Percentiles rank a stretch among this genome's conserved stretches.
phyloP scores from a whole-genome alignment of 495 filamentous ascomycete genomes.

The Neurospora sp. region DNA sequence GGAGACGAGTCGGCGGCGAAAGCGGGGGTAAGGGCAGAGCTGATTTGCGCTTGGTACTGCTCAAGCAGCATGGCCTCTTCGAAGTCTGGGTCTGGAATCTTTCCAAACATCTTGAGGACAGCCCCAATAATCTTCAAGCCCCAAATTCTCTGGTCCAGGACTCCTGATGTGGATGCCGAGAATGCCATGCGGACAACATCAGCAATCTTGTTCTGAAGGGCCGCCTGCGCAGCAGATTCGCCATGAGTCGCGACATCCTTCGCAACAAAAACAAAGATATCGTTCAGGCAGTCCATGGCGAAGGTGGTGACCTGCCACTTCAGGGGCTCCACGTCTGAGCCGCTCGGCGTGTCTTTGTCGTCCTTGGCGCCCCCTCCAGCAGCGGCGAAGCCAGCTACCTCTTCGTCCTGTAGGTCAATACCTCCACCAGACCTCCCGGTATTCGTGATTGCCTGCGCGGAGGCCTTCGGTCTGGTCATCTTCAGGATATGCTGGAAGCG shows the following conservation, averaged over 20 bases:
- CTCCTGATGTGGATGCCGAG: constrained; percentile 88
- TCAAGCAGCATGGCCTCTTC: constrained; percentile 89
- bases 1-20: constrained; percentile 95
- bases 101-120: constrained; percentile 91
- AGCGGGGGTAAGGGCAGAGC: constrained; percentile 89
- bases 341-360: constrained; percentile 48
- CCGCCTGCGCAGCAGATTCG: constrained; percentile 58
- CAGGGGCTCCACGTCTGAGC: constrained; percentile 72
- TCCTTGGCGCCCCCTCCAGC: constrained; percentile 54
- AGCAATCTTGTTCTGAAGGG: constrained; percentile 73
- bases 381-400: constrained; percentile 85
- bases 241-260: constrained; percentile 63
- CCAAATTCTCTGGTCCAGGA: constrained; percentile 78
- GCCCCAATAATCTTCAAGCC: constrained; percentile 90
- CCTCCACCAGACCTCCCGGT: constrained; percentile 40
- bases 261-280: constrained; percentile 63
- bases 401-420: constrained; percentile 84
- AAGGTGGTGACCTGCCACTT: constrained; percentile 96
- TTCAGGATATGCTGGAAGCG: constrained; percentile 82
- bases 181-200: constrained; percentile 98
- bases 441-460: constrained; percentile 38
- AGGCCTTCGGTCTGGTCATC: constrained; percentile 59
- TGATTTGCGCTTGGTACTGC: constrained; percentile 97
- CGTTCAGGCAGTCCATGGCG: constrained; percentile 82
- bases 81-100: constrained; percentile 91